Evolutionary conservation across 495 filamentous ascomycete species (phyloP), one percentile per base, ranked within the genome.

Genomic region (Aspergillus funiculosus): DNA sequence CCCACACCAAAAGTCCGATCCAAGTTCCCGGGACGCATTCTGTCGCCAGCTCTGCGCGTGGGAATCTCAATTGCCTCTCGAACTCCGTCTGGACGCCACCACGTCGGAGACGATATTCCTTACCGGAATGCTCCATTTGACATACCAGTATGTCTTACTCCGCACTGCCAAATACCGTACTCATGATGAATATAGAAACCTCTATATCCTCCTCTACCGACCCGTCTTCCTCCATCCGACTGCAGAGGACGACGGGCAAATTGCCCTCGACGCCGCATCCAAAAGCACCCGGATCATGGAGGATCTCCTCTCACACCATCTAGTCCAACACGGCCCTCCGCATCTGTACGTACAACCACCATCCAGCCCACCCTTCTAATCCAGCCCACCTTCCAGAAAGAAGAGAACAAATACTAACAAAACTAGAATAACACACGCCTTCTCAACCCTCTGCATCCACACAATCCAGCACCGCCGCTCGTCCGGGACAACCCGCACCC

Each of bases 371-470:
- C 8, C 14, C 24, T 29, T 14, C 17, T 15, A 9, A 9, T 15
- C 18, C 22, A n/a, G n/a, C 7, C 15, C 20, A 3, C 19, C 13
- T 37, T 17, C 17, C 9, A 26, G 10, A 26, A 7, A 6, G 1
- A 37, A 10, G 2, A 38, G 19, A 18, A 13, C 24, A 9, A 38
- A 26, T 14, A 13, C n/a, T 19, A 37, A 30, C 5, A 5, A 4
- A 19, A 46, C 5, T 2, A 73, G 68, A 37, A 74, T 71, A 20
- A 73, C 71, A 0, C 71, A 71, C 52, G 58, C 68, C 11, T 74
- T 74, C 44, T 66, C 68, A 20, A 63, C 71, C 6, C 50, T 74
- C 4, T 74, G 71, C 39, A 72, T 73, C 47, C 71, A 73, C 41
- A 72, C 71, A 4, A 69, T 74, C 18, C 59, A 64, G 38, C 66